Percentiles rank a stretch among this genome's conserved stretches.
Conservation (phyloP, 805 yeast genomes). For the Torulaspora quercuum region DNA sequence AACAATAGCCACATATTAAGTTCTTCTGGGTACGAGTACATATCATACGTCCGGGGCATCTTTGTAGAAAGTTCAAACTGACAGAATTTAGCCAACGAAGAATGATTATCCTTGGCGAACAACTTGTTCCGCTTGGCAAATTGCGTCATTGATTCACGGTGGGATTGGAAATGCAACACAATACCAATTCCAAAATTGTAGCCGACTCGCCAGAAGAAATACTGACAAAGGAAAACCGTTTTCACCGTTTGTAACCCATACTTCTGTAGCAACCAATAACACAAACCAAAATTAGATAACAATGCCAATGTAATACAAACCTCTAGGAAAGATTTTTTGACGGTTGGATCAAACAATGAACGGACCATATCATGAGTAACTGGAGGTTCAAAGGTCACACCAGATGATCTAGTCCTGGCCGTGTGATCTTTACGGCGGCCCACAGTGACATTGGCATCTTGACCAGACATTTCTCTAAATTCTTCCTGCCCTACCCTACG, state of each 20-base stretch:
- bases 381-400: constrained; percentile 37
- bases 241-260: constrained; percentile 24
- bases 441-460: constrained; percentile 1
- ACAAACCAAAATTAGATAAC: constrained; percentile 36
- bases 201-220: constrained; percentile 68
- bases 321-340: constrained; percentile 66
- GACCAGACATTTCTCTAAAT: too few species aligned
- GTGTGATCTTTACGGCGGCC: constrained; percentile 2
- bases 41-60: constrained; percentile 38
- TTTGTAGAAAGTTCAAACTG: constrained; percentile 47
- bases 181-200: constrained; percentile 81
- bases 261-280: constrained; percentile 28
- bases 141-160: constrained; percentile 49
- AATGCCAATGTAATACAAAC: constrained; percentile 50
- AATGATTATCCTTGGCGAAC: constrained; percentile 38
- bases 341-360: constrained; percentile 71
- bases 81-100: constrained; percentile 41
- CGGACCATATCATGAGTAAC: constrained; percentile 80
- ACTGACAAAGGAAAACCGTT: constrained; percentile 49
- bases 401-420: constrained; percentile 35
- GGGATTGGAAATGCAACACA: constrained; percentile 62
- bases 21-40: constrained; percentile 57
- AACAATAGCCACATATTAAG: constrained; percentile 80
- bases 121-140: constrained; percentile 47
- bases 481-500: too few species aligned